Conservation (phyloP, 805 yeast genomes). For the Kuraishia capsulata region DNA sequence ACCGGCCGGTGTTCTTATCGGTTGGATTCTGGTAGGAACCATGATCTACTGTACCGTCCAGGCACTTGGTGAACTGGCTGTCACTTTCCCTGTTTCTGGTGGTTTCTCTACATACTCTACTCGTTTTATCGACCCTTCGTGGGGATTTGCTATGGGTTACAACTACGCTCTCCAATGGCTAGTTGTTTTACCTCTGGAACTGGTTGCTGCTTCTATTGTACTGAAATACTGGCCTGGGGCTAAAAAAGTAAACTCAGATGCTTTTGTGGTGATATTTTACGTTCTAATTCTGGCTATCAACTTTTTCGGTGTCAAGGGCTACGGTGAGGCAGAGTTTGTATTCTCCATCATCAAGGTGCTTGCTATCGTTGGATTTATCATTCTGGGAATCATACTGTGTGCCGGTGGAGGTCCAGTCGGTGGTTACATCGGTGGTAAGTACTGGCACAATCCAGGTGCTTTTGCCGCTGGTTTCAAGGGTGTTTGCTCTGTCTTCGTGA, state of each 20-base stretch:
- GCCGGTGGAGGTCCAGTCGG: slow-evolving; percentile 58
- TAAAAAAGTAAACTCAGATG: slow-evolving; percentile 34
- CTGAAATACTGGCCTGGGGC: slow-evolving; percentile 36
- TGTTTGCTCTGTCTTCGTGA: slow-evolving; percentile 53
- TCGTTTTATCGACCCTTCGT: slow-evolving; percentile 46
- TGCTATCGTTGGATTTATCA: slow-evolving; percentile 50
- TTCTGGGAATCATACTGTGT: slow-evolving; percentile 43
- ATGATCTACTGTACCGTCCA: slow-evolving; percentile 57
- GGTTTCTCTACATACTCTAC: slow-evolving; percentile 52
- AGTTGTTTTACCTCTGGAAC: slow-evolving; percentile 42
- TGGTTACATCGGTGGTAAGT: slow-evolving; percentile 49
- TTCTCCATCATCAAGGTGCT: slow-evolving; percentile 46
- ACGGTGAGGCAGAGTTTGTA: slow-evolving; percentile 60
- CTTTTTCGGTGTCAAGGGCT: slow-evolving; percentile 55
- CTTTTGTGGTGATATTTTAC: slow-evolving; percentile 49
- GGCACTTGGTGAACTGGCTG: slow-evolving; percentile 58
- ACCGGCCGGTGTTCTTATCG: slow-evolving; percentile 63
- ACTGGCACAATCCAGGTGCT: slow-evolving; percentile 55
- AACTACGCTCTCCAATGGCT: slow-evolving; percentile 49
- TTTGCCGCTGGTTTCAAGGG: slow-evolving; percentile 50
- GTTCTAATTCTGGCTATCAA: slow-evolving; percentile 40
- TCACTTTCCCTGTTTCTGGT: slow-evolving; percentile 56
- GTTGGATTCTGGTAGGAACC: slow-evolving; percentile 47
- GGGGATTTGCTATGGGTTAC: slow-evolving; percentile 59
- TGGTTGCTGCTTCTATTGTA: slow-evolving; percentile 46